phyloP scores from a whole-genome alignment of 2,329 filamentous ascomycete genomes.

The Verticillium zaregamsianum region DNA sequence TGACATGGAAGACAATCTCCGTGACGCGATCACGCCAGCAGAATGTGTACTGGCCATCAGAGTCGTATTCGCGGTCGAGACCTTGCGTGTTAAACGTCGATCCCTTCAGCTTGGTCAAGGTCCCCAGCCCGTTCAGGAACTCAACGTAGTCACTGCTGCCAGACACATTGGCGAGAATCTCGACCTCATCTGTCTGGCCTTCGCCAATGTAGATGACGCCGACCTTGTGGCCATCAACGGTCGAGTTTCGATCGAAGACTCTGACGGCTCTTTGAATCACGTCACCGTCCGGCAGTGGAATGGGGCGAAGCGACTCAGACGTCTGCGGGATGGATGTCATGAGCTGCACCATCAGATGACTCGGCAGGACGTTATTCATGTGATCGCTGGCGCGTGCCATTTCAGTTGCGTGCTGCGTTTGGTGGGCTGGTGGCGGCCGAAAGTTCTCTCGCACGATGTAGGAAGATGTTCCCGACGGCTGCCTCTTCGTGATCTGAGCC shows the following conservation, averaged over 20 bases:
- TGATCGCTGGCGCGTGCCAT: slow-evolving; percentile 46
- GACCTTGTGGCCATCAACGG: slow-evolving; percentile 92
- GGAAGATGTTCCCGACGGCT: slow-evolving; percentile 63
- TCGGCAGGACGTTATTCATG: slow-evolving; percentile 63
- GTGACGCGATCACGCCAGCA: slow-evolving; percentile 94
- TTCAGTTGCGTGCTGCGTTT: slow-evolving; percentile 44
- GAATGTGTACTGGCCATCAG: slow-evolving; percentile 83
- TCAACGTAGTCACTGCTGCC: slow-evolving; percentile 85
- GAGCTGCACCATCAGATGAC: slow-evolving; percentile 67
- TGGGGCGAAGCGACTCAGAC: slow-evolving; percentile 59
- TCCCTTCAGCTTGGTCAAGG: slow-evolving; percentile 73
- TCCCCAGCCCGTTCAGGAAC: slow-evolving; percentile 79
- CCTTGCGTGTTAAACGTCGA: slow-evolving; percentile 92
- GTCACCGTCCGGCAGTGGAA: slow-evolving; percentile 70
- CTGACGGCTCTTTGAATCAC: slow-evolving; percentile 69
- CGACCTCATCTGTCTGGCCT: slow-evolving; percentile 74
- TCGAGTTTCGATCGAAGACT: slow-evolving; percentile 80
- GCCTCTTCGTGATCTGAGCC: slow-evolving; percentile 67
- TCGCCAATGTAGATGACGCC: slow-evolving; percentile 92
- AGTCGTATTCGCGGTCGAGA: slow-evolving; percentile 70
- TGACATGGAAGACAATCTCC: slow-evolving; percentile 92
- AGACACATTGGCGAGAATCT: slow-evolving; percentile 81
- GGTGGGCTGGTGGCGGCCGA: slow-evolving; percentile 52
- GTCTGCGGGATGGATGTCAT: slow-evolving; percentile 59
- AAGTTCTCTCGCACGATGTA: slow-evolving; percentile 59